Base-by-base conservation (phyloP, 1,139 yeast genomes). In the Scheffersomyces segobiensis region DNA sequence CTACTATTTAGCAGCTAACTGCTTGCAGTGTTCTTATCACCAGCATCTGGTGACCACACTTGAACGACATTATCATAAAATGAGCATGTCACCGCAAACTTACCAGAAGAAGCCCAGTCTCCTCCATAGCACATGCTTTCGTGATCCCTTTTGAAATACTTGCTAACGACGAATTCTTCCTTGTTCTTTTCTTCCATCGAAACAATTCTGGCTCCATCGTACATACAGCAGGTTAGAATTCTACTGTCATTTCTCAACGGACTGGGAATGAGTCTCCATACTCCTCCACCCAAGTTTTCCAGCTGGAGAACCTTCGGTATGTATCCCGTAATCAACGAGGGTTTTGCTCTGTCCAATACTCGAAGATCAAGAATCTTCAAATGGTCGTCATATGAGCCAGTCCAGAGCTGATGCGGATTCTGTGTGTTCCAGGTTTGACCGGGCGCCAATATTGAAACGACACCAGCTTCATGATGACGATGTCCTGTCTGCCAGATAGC, bases 91-190 rank as follows among this genome's bases (percentile, higher is more conserved):
- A 86, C 88, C 3, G 89, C 82, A 22, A 67, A 67, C 1, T 71
- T 68, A 5, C 82, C 84, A 19, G 78, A 77, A 0, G 70, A 70
- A 12, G 83, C 76, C 97, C 98, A 93, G 68, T 91, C 97, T 4
- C 96, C 97, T 0, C 98, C 98, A 68, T 95, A 95, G 56, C 95
- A 93, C 92, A 95, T 95, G 63, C 97, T 91, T 53, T 87, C 88
- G 70, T 95, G 98, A 24, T 89, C 90, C 39, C 83, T 83, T 62
- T 87, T 88, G 69, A 87, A 84, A 60, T 81, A 83, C 24, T 78
- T 72, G 3, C 71, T 67, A 0, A 88, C 84, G 12, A 76, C 73
- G 14, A 83, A 80, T n/a, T 70, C 68, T 3, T 63, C 69, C 42
- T 7, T 7, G 17, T 32, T 32, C 42, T 7, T 14, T 22, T 73